Conservation (phyloP, 257 asterid species). For the Verbena officinalis region DNA sequence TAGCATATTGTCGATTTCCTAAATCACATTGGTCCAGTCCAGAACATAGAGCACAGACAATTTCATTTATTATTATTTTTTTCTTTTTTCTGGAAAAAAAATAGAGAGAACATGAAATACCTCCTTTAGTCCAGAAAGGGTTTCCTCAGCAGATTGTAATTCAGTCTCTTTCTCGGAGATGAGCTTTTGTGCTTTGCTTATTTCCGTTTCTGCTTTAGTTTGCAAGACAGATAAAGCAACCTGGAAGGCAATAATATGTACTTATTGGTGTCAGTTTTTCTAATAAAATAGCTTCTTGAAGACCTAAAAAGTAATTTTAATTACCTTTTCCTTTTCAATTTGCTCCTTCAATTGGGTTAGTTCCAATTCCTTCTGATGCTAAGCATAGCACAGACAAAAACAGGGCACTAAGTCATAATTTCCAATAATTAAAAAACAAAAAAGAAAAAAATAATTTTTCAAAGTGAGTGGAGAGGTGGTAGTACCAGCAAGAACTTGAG, state of each 20-base stretch:
- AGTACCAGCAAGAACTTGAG: conserved; percentile 82
- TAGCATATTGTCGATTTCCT: background rate
- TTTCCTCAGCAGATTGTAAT: conserved; percentile 67
- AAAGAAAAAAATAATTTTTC: too few species aligned
- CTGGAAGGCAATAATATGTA: conserved; percentile 47
- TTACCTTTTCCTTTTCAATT: conserved; percentile 85
- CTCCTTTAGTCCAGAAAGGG: conserved; percentile 77
- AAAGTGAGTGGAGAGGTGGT: background rate
- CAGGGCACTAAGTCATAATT: conserved; percentile 27
- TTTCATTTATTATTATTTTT: background rate
- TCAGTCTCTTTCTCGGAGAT: conserved; percentile 75
- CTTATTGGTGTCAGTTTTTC: background rate
- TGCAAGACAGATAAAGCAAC: conserved; percentile 63
- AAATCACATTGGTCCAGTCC: background rate
- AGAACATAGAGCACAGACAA: conserved; percentile 5
- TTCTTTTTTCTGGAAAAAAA: background rate
- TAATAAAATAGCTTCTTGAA: conserved; percentile 14
- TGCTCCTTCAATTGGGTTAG: conserved; percentile 70
- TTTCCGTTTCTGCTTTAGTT: conserved; percentile 66
- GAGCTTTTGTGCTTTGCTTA: conserved; percentile 64
- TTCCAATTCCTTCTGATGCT: conserved; percentile 90
- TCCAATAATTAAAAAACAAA: background rate
- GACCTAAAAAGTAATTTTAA: background rate
- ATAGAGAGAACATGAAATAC: conserved; percentile 37
- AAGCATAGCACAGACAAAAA: conserved; percentile 39